phyloP scores from a whole-genome alignment of 2,329 filamentous ascomycete species.

The Fusarium secorum region DNA sequence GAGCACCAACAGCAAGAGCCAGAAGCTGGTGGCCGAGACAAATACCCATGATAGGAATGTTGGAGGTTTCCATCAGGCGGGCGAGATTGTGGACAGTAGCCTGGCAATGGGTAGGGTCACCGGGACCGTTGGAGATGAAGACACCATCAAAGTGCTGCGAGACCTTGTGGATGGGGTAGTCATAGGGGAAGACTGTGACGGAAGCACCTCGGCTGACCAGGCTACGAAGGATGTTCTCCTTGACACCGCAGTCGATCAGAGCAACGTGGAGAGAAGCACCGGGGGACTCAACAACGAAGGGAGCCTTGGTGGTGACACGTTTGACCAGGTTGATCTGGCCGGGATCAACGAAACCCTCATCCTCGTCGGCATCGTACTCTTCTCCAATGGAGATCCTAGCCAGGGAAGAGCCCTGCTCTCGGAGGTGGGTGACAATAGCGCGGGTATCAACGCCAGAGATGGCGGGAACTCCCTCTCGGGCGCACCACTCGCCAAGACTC shows the following conservation, averaged over 20 bases:
- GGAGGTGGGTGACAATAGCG: slow-evolving; percentile 92
- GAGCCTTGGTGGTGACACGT: slow-evolving; percentile 96
- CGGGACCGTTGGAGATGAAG: slow-evolving; percentile 98
- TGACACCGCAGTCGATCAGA: slow-evolving; percentile 96
- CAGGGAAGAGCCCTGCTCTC: slow-evolving; percentile 95
- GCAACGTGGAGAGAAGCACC: slow-evolving; percentile 89
- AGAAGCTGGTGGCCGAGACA: slow-evolving; percentile 97
- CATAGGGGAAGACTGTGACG: slow-evolving; percentile 92
- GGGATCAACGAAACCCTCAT: slow-evolving; percentile 94
- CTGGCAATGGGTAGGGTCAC: slow-evolving; percentile 96
- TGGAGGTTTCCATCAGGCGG: slow-evolving; percentile 89
- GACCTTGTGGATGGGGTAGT: slow-evolving; percentile 98
- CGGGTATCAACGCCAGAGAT: slow-evolving; percentile 98
- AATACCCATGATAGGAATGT: slow-evolving; percentile 95
- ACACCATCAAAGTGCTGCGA: slow-evolving; percentile 97
- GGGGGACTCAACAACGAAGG: slow-evolving; percentile 90
- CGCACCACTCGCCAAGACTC: slow-evolving; percentile 92
- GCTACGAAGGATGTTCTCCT: slow-evolving; percentile 98
- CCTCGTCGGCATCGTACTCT: slow-evolving; percentile 98
- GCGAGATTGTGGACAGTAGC: slow-evolving; percentile 91
- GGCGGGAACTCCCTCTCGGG: slow-evolving; percentile 92
- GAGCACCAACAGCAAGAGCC: slow-evolving; percentile 85
- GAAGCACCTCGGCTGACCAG: slow-evolving; percentile 90
- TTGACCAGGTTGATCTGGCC: slow-evolving; percentile 96
- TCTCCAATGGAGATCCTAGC: slow-evolving; percentile 94